A percentile compares a stretch with the other conserved stretches of the same genome.
Evolutionary conservation across 2,329 filamentous ascomycete species (phyloP).

Genomic region (Epicoccum sorghinum): DNA sequence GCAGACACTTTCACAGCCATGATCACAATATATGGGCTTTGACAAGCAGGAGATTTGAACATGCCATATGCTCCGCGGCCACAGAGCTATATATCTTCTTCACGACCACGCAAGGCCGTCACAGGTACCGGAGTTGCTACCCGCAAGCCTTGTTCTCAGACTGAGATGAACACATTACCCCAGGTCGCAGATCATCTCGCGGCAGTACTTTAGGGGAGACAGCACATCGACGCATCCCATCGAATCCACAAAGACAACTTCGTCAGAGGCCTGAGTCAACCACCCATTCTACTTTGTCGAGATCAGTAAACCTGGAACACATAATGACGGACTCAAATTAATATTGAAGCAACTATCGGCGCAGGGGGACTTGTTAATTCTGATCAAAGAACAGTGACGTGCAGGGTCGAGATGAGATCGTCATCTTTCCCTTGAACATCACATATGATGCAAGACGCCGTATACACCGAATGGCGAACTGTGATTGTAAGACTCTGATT

Average conservation of each 20-base stretch:
- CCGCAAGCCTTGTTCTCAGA: background rate
- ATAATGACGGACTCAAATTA: background rate
- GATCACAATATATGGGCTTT: background rate
- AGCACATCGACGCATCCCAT: background rate
- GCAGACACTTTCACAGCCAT: too few relatives aligned
- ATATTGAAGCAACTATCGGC: background rate
- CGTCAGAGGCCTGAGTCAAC: background rate
- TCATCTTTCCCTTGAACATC: too few relatives aligned
- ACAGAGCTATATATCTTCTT: background rate
- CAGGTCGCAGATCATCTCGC: background rate
- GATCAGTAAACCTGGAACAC: background rate
- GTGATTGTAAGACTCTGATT: background rate
- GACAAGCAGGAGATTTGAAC: background rate
- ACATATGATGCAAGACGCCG: too few relatives aligned
- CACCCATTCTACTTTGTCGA: background rate
- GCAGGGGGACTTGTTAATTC: too few relatives aligned
- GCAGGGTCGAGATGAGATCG: too few relatives aligned
- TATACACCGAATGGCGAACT: background rate
- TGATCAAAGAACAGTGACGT: too few relatives aligned
- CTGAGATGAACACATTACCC: background rate
- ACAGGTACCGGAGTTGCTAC: background rate
- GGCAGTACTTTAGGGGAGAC: background rate
- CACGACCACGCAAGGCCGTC: background rate
- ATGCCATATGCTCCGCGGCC: too few relatives aligned
- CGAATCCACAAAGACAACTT: background rate